Percentiles rank a stretch among this genome's conserved stretches.
Evolutionary conservation across 768 basidiomycete genomes (phyloP).

Genomic region (Chiua virens): DNA sequence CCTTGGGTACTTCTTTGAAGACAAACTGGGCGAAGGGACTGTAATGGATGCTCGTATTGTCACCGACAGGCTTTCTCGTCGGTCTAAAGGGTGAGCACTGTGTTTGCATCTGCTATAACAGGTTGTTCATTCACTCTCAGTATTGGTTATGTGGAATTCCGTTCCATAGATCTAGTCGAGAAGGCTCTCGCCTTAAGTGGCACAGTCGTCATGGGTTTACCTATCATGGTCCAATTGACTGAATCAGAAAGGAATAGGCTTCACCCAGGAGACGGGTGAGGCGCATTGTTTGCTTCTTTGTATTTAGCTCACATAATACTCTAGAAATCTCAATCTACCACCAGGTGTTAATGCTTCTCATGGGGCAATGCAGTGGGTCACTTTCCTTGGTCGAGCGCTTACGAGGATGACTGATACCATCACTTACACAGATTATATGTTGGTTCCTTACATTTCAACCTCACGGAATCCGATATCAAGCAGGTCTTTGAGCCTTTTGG

Average conservation of each 20-base stretch:
- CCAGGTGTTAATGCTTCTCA: conserved; percentile 83
- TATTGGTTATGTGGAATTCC: conserved; percentile 98
- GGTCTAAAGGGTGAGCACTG: conserved; percentile 88
- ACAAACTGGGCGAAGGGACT: conserved; percentile 88
- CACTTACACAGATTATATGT: conserved; percentile 76
- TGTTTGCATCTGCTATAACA: not conserved
- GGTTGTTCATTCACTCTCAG: conserved; percentile 40
- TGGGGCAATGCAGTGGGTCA: conserved; percentile 78
- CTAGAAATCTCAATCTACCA: conserved; percentile 76
- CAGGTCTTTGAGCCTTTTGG: conserved; percentile 99
- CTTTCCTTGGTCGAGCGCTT: conserved; percentile 18
- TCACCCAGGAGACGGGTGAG: conserved; percentile 86
- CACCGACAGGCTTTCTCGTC: conserved; percentile 89
- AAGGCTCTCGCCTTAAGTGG: conserved; percentile 89
- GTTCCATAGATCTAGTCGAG: conserved; percentile 85
- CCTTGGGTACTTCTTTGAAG: conserved; percentile 98
- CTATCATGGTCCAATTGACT: conserved; percentile 94
- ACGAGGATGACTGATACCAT: conserved; percentile 11
- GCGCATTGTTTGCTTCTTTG: conserved; percentile 8
- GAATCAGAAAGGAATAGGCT: conserved; percentile 93
- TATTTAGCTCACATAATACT: conserved; percentile 7
- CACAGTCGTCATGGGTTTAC: conserved; percentile 97
- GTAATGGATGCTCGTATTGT: conserved; percentile 97
- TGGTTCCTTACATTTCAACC: conserved; percentile 94
- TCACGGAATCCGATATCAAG: conserved; percentile 95